A percentile compares a stretch with the other conserved stretches of the same genome.
These are phyloP conservation scores for Thielaviopsis musarum DNA, from an alignment of 2,329 filamentous ascomycete genomes.

Conservation along the genomic window DNA sequence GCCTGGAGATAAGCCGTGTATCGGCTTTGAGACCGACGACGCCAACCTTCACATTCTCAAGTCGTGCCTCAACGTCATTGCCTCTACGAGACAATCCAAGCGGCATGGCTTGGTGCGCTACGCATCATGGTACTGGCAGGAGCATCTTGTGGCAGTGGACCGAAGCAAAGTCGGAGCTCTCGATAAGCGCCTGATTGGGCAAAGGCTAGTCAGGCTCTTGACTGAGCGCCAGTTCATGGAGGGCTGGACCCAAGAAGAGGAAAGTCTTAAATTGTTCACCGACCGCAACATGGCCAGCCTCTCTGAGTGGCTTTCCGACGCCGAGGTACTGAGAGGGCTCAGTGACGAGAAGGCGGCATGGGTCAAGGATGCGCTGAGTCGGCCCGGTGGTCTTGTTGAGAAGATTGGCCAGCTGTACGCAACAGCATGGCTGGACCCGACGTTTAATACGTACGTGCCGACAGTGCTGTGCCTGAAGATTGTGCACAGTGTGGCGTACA, in stretches of 20 bases:
- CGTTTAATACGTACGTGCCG: conserved; percentile 22
- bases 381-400: conserved; percentile 20
- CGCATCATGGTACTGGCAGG: conserved; percentile 29
- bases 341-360: conserved; percentile 18
- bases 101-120: conserved; percentile 18
- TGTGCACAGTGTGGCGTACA: conserved; percentile 24
- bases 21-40: conserved; percentile 21
- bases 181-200: conserved; percentile 21
- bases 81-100: conserved; percentile 14
- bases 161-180: conserved; percentile 15
- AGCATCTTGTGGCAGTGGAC: conserved; percentile 23
- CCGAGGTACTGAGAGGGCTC: conserved; percentile 19
- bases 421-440: conserved; percentile 22
- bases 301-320: conserved; percentile 21
- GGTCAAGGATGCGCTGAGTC: conserved; percentile 16
- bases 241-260: conserved; percentile 26
- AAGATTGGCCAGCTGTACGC: conserved; percentile 24
- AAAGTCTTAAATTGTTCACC: conserved; percentile 26
- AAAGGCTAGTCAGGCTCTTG: conserved; percentile 22
- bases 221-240: conserved; percentile 22
- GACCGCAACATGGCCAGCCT: conserved; percentile 23
- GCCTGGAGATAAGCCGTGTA: conserved; percentile 12
- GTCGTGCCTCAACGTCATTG: conserved; percentile 25
- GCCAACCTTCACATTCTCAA: conserved; percentile 23
- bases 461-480: conserved; percentile 27